Conservation (phyloP, 2,329 filamentous ascomycete species). For the Niveomyces coronatus region DNA sequence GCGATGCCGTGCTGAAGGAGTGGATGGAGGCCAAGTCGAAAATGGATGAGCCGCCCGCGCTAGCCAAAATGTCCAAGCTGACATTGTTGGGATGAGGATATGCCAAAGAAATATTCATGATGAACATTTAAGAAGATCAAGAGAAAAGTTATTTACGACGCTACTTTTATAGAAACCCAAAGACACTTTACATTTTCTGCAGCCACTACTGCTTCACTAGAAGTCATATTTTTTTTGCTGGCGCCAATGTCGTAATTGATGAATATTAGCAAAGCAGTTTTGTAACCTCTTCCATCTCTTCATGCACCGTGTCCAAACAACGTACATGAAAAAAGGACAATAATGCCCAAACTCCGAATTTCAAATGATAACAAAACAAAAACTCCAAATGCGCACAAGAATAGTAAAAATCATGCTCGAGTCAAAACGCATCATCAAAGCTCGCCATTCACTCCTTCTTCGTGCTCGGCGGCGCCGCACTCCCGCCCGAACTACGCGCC, state of each 20-base stretch:
- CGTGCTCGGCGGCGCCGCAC: slow-evolving; percentile 2
- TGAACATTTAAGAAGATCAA: too few relatives aligned
- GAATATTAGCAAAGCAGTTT: too few relatives aligned
- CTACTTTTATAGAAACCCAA: too few relatives aligned
- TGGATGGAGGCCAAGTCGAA: slow-evolving; percentile 35
- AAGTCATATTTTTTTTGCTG: too few relatives aligned
- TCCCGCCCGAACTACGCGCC: not conserved
- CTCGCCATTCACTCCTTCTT: slow-evolving; percentile 8
- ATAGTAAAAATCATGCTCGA: too few relatives aligned
- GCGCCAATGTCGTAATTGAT: too few relatives aligned
- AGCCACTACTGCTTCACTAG: too few relatives aligned
- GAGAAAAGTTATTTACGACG: too few relatives aligned
- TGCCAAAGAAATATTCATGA: not conserved
- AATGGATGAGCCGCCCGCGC: slow-evolving; percentile 36
- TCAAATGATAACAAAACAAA: not conserved
- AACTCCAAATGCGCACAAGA: slow-evolving; percentile 1
- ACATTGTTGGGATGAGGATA: slow-evolving; percentile 37
- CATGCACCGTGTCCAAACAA: too few relatives aligned
- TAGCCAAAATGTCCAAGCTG: slow-evolving; percentile 39
- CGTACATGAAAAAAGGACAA: not conserved
- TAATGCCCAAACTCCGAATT: not conserved
- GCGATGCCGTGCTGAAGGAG: slow-evolving; percentile 42
- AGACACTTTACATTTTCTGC: not conserved
- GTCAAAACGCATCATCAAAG: slow-evolving; percentile 1
- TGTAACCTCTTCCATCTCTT: too few relatives aligned